Evolutionary conservation across 148 eudicot species (phyloP).

Genomic region (Amaranthus cruentus): DNA sequence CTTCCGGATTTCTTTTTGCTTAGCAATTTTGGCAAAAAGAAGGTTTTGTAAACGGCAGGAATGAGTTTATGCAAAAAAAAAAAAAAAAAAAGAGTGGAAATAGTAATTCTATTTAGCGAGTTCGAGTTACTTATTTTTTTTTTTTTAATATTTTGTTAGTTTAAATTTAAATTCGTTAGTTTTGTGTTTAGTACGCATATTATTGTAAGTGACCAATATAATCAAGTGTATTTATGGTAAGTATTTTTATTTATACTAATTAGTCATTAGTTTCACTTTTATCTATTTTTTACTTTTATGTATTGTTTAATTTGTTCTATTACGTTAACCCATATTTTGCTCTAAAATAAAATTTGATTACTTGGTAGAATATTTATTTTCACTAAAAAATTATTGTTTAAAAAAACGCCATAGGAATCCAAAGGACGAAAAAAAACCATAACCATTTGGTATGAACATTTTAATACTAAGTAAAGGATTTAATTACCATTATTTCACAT

Average conservation of each 20-base stretch:
- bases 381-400: too few relatives aligned
- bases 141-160: constrained; percentile 10
- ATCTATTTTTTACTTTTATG: too few relatives aligned
- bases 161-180: not conserved
- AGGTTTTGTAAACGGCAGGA: constrained; percentile 12
- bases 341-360: too few relatives aligned
- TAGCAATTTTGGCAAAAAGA: not conserved
- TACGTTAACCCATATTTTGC: too few relatives aligned
- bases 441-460: too few relatives aligned
- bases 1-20: not conserved
- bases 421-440: too few relatives aligned
- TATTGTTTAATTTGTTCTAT: too few relatives aligned
- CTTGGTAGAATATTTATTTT: too few relatives aligned
- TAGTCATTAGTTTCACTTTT: not conserved
- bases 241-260: not conserved
- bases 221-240: constrained; percentile 17
- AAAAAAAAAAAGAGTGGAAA: not conserved
- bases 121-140: not conserved
- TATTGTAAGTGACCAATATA: not conserved
- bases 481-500: too few relatives aligned
- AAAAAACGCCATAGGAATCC: too few relatives aligned
- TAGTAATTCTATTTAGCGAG: not conserved
- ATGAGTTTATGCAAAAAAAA: not conserved
- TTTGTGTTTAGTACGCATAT: not conserved
- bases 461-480: too few relatives aligned